Conservation (phyloP, 2,329 filamentous ascomycete genomes). For the Penicillium freii region DNA sequence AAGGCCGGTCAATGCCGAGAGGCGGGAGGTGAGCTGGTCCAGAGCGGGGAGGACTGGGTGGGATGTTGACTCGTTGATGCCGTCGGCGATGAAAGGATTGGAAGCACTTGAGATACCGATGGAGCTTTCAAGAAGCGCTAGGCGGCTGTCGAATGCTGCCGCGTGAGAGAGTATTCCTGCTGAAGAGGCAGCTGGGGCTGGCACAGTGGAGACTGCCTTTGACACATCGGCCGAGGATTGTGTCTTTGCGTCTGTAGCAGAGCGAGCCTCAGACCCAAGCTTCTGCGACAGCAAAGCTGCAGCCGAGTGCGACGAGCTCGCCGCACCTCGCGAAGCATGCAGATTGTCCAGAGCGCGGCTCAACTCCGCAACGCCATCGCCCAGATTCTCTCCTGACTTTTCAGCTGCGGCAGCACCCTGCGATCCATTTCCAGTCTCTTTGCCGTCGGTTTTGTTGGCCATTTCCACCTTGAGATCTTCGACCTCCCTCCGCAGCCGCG, state of each 20-base stretch:
- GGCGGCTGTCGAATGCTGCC: slow-evolving; percentile 81
- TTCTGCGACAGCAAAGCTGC: slow-evolving; percentile 39
- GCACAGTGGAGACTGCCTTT: slow-evolving; percentile 13
- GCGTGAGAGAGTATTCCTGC: slow-evolving; percentile 69
- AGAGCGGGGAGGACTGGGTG: slow-evolving; percentile 78
- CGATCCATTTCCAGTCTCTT: slow-evolving; percentile 35
- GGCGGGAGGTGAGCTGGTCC: slow-evolving; percentile 74
- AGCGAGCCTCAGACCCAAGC: slow-evolving; percentile 22
- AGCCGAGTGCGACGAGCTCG: slow-evolving; percentile 29
- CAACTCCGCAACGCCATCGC: slow-evolving; percentile 64
- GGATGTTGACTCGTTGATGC: slow-evolving; percentile 51
- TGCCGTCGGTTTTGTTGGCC: slow-evolving; percentile 49
- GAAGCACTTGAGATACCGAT: slow-evolving; percentile 74
- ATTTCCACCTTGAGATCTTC: slow-evolving; percentile 65
- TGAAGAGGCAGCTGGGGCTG: slow-evolving; percentile 17
- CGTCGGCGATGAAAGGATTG: slow-evolving; percentile 50
- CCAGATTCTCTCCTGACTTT: slow-evolving; percentile 45
- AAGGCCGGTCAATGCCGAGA: slow-evolving; percentile 65
- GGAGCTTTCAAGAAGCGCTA: slow-evolving; percentile 73
- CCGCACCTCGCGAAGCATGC: slow-evolving; percentile 31
- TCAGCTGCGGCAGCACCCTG: slow-evolving; percentile 32
- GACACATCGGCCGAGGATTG: slow-evolving; percentile 7
- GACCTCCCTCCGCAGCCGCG: slow-evolving; percentile 77
- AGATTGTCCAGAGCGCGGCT: slow-evolving; percentile 71
- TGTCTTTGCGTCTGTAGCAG: slow-evolving; percentile 6